A percentile compares a stretch with the other conserved stretches of the same genome.
These are phyloP conservation scores for Rhynchosporium graminicola DNA, from an alignment of 2,329 filamentous ascomycete species.

Conservation along the genomic window DNA sequence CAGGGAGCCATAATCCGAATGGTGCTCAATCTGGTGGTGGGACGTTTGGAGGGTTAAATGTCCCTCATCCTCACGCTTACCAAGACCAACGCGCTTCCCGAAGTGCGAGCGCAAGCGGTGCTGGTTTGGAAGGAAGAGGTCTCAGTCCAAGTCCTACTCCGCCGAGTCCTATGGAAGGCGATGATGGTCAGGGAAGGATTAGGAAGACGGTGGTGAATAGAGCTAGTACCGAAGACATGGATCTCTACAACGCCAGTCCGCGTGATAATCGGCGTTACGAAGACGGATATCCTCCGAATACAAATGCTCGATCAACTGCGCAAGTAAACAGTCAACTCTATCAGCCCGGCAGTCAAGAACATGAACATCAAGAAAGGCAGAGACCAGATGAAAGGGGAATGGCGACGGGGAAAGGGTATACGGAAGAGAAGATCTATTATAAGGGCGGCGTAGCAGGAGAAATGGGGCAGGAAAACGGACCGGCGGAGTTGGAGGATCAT, in stretches of 20 bases:
- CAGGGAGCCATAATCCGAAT: not conserved
- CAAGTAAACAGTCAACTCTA: not conserved
- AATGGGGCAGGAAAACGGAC: constrained; percentile 34
- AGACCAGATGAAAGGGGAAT: too few species aligned
- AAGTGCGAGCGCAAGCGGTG: not conserved
- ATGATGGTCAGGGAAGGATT: not conserved
- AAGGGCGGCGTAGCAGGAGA: constrained; percentile 24
- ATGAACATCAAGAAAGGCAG: too few species aligned
- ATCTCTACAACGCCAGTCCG: constrained; percentile 44
- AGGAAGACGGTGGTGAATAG: constrained; percentile 17
- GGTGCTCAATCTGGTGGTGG: not conserved
- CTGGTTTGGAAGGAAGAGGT: not conserved
- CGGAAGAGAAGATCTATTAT: constrained; percentile 55
- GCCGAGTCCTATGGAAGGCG: constrained; percentile 19
- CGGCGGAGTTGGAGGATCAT: constrained; percentile 45
- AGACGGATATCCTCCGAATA: too few species aligned
- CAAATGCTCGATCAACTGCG: not conserved
- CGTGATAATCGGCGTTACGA: constrained; percentile 6
- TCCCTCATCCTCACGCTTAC: not conserved
- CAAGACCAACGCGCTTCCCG: too few species aligned
- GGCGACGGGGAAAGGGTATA: constrained; percentile 23
- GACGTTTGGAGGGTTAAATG: constrained; percentile 9
- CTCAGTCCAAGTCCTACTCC: constrained; percentile 19
- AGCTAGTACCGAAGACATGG: constrained; percentile 38
- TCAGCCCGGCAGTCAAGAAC: too few species aligned